Evolutionary conservation across 176 grass and related monocot genomes (phyloP), one percentile per base, ranked within the genome.

Genomic region (Aegilops sharonensis): DNA sequence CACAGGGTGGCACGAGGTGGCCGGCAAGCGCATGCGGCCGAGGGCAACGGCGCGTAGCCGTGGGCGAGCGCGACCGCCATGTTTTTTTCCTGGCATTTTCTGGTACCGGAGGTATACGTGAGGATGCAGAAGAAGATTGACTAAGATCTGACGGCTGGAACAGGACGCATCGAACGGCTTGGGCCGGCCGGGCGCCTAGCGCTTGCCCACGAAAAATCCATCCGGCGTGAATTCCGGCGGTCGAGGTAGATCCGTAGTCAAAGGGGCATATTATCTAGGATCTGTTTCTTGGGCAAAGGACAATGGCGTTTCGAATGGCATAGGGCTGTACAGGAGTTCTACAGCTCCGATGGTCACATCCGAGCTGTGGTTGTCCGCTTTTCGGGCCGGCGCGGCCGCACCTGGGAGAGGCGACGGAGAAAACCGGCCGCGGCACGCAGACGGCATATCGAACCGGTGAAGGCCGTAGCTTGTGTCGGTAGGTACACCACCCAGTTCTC

Each of bases 331-430:
- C 56, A 59, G 56, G 18, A 59, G 56, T 59, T 59, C 2, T 59
- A 59, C 56, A 21, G 56, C 56, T 21, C 20, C 56, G 56, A 21
- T 21, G 56, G 56, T 59, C 56, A 59, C 56, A 9, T 59, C 56
- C 56, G 56, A 21, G 54, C 54, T 21, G 56, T 54, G 50, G 5
- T 59, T 54, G 50, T 54, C 50, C 50, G 56, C 56, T 59, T 59
- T 59, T 21, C 56, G 7, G 56, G 9, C 42, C 4, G 48, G 67
- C 8, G 4, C 47, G 50, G 81, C 24, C 20, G 81, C 48, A 81
- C 20, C 66, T 60, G 81, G 68, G 81, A 40, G 81, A 83, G 67
- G 81, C 30, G 37, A 65, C 18, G 17, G 31, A 11, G 48, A 54
- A 50, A 76, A 76, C 25, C 8, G 25, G 47, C 45, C 25, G 27